phyloP scores from a whole-genome alignment of 78 protist genomes.

The Chrysochromulina tobinii region DNA sequence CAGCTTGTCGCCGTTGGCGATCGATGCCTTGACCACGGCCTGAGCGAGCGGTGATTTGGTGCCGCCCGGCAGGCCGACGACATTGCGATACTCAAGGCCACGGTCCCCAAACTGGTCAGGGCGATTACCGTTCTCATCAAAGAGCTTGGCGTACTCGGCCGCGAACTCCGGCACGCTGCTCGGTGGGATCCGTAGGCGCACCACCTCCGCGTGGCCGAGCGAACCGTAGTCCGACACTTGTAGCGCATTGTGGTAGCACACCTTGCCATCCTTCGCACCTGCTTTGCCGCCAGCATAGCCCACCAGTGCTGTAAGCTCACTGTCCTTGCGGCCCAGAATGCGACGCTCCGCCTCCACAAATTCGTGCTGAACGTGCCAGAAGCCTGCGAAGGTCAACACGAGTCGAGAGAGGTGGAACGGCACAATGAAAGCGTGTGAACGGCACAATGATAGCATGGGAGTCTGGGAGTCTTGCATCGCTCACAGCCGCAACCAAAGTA shows the following conservation, averaged over 20 bases:
- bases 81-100: conserved; percentile 25
- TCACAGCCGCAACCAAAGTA: no score
- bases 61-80: conserved; percentile 26
- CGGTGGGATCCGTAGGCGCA: neutral
- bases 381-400: neutral
- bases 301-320: neutral
- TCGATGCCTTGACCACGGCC: neutral
- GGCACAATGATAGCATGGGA: no score
- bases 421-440: no score
- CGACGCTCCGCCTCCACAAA: conserved; percentile 1
- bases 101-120: conserved; percentile 18
- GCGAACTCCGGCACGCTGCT: neutral
- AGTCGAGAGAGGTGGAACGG: no score
- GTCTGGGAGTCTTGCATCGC: no score
- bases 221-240: conserved; percentile 24
- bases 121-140: conserved; percentile 8
- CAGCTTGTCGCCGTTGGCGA: neutral
- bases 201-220: conserved; percentile 38
- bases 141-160: neutral
- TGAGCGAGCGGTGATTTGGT: neutral
- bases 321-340: neutral
- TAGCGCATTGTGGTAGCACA: conserved; percentile 36
- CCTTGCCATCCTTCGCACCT: conserved; percentile 1
- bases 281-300: conserved; percentile 32
- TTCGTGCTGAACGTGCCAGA: conserved; percentile 35